A percentile compares a stretch with the other conserved stretches of the same genome.
These are phyloP conservation scores for Aphanomyces euteiches DNA, from an alignment of 352 stramenopile species.

Conservation along the genomic window DNA sequence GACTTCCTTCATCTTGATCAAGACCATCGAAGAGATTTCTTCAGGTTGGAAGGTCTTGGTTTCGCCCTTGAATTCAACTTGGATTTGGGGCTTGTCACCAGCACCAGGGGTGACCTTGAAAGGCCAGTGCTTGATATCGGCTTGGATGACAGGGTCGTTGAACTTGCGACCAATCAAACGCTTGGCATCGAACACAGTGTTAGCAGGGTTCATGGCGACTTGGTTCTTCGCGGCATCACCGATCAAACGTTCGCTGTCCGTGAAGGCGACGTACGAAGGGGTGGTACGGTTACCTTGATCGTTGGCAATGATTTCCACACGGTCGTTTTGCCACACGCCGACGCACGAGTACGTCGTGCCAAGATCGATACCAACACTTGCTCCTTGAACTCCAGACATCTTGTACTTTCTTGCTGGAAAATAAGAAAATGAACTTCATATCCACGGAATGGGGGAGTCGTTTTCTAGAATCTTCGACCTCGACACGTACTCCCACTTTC, in stretches of 20 bases:
- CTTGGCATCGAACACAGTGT: conserved; percentile 97
- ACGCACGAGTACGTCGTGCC: conserved; percentile 94
- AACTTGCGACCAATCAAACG: conserved; percentile 94
- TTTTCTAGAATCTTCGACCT: not conserved
- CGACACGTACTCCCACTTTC: not conserved
- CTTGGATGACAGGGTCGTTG: conserved; percentile 86
- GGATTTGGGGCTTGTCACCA: conserved; percentile 73
- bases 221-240: conserved; percentile 84
- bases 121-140: conserved; percentile 61
- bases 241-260: conserved; percentile 75
- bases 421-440: not conserved
- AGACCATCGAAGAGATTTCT: conserved; percentile 85
- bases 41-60: conserved; percentile 85
- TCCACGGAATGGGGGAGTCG: not conserved
- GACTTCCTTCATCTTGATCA: conserved; percentile 80
- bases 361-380: conserved; percentile 80
- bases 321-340: conserved; percentile 90
- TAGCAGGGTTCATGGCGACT: conserved; percentile 87
- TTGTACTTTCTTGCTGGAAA: not conserved
- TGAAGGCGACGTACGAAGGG: conserved; percentile 89
- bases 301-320: conserved; percentile 49
- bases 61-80: conserved; percentile 80
- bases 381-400: conserved; percentile 23
- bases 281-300: conserved; percentile 88
- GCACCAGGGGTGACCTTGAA: conserved; percentile 78